These are phyloP conservation scores for Globisporangium canariense DNA, from an alignment of 352 stramenopile species.

Conservation along the genomic window DNA sequence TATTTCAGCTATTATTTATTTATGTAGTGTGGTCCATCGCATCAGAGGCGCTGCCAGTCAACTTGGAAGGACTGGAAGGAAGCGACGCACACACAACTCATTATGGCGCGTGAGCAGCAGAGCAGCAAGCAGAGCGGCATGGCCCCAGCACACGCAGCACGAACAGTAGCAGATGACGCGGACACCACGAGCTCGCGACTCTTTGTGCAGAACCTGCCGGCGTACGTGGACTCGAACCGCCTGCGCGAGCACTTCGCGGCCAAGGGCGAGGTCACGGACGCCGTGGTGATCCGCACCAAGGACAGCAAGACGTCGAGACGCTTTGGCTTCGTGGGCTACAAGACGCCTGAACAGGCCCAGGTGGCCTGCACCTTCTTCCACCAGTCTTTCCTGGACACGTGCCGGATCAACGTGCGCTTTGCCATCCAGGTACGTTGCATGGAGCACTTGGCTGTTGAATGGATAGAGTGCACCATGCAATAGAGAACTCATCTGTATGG, in stretches of 20 bases:
- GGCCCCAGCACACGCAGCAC: not conserved
- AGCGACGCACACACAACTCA: not conserved
- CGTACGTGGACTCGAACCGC: conserved; percentile 72
- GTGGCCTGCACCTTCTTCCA: conserved; percentile 69
- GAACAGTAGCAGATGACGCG: not conserved
- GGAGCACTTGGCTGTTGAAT: not conserved
- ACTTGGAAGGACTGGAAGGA: not conserved
- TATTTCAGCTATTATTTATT: too few relatives aligned
- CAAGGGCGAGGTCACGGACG: conserved; percentile 86
- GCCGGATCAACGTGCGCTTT: conserved; percentile 78
- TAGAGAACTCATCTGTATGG: conserved; percentile 6
- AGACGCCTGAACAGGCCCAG: conserved; percentile 57
- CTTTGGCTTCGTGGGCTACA: conserved; percentile 85
- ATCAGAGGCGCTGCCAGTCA: too few relatives aligned
- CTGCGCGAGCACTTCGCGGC: conserved; percentile 73
- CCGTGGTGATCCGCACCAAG: conserved; percentile 87
- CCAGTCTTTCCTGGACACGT: conserved; percentile 90
- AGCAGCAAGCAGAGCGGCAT: not conserved
- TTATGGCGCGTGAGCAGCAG: conserved; percentile 6
- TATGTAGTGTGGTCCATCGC: too few relatives aligned
- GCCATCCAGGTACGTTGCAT: conserved; percentile 51
- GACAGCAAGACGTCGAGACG: conserved; percentile 80
- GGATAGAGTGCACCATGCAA: not conserved
- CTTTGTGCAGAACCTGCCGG: conserved; percentile 81
- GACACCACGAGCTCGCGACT: conserved; percentile 42